These are phyloP conservation scores for Fusarium liriodendri DNA, from an alignment of 2,329 filamentous ascomycete species.

Conservation along the genomic window DNA sequence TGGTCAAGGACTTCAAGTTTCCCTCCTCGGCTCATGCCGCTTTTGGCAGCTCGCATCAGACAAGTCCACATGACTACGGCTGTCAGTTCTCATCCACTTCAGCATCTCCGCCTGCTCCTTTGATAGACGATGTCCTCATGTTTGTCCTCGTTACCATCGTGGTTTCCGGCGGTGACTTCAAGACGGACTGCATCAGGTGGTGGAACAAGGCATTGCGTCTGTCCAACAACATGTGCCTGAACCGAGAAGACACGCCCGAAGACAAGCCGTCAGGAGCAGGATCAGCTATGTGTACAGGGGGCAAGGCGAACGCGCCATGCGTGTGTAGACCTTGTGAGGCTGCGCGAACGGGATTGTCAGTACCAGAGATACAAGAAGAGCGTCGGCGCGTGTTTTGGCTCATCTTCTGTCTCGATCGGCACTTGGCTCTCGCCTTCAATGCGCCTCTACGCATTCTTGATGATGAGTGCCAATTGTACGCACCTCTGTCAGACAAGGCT, in stretches of 20 bases:
- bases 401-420: conserved; percentile 59
- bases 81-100: conserved; percentile 1
- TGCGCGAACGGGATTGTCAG: conserved; percentile 41
- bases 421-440: conserved; percentile 61
- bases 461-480: conserved; percentile 56
- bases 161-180: conserved; percentile 60
- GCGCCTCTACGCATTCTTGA: conserved; percentile 57
- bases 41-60: background rate
- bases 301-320: conserved; percentile 53
- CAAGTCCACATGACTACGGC: conserved; percentile 3
- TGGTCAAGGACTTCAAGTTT: background rate
- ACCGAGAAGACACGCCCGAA: background rate
- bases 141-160: conserved; percentile 58
- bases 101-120: conserved; percentile 38
- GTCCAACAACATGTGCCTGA: conserved; percentile 36
- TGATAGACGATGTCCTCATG: conserved; percentile 57
- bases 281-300: conserved; percentile 41
- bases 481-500: conserved; percentile 54
- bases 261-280: background rate
- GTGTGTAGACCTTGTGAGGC: conserved; percentile 41
- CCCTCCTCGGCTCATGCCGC: background rate
- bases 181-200: conserved; percentile 60
- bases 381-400: conserved; percentile 60
- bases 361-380: conserved; percentile 58
- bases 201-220: conserved; percentile 57